These are phyloP conservation scores for Waltergamsia citrina DNA, from an alignment of 2,329 filamentous ascomycete genomes.

Conservation along the genomic window DNA sequence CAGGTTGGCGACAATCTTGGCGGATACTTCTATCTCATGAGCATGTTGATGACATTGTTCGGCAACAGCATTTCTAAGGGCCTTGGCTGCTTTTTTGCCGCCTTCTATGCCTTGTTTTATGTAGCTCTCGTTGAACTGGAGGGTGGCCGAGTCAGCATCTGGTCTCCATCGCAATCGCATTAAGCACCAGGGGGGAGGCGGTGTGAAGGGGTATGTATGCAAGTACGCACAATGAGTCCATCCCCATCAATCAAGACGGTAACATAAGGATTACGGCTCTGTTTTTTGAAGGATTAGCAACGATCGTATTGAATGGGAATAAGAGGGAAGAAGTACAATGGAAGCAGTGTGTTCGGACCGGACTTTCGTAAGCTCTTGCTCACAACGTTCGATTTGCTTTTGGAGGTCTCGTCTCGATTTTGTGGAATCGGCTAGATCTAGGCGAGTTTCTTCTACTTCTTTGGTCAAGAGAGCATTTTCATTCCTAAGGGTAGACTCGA, in stretches of 20 bases:
- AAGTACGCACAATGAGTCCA: slow-evolving; percentile 45
- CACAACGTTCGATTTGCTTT: slow-evolving; percentile 16
- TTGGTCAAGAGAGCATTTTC: slow-evolving; percentile 33
- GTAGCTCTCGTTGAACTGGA: slow-evolving; percentile 47
- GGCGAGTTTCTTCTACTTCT: slow-evolving; percentile 30
- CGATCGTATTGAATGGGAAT: too few relatives aligned
- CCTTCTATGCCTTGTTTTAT: slow-evolving; percentile 45
- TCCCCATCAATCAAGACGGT: slow-evolving; percentile 54
- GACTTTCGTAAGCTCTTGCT: background rate
- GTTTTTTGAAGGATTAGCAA: slow-evolving; percentile 2
- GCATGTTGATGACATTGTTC: slow-evolving; percentile 33
- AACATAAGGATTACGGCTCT: slow-evolving; percentile 50
- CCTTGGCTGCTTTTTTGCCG: slow-evolving; percentile 40
- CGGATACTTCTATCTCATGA: slow-evolving; percentile 42
- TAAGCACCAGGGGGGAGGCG: too few relatives aligned
- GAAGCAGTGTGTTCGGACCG: too few relatives aligned
- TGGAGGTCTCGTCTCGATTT: slow-evolving; percentile 40
- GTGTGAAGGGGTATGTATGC: background rate
- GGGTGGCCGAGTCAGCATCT: slow-evolving; percentile 3
- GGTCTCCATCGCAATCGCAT: too few relatives aligned
- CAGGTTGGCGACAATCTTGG: slow-evolving; percentile 47
- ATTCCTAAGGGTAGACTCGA: slow-evolving; percentile 30
- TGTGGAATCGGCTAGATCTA: slow-evolving; percentile 41
- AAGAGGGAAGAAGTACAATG: too few relatives aligned
- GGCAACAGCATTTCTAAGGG: slow-evolving; percentile 36